phyloP scores from a whole-genome alignment of 805 yeast genomes.

The Kodamaea leandrae region DNA sequence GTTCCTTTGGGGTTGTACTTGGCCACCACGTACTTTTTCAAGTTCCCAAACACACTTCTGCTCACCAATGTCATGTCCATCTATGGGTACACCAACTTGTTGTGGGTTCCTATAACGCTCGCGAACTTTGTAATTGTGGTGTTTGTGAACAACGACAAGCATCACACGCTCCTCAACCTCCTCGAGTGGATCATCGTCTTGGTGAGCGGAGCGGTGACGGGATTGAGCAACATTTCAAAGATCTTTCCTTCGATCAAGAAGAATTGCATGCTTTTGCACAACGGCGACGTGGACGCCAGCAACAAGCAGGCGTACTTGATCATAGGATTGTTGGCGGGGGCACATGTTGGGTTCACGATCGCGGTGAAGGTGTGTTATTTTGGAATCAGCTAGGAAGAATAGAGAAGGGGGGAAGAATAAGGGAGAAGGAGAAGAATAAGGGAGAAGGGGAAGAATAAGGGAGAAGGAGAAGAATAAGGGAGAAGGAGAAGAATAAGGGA shows the following conservation, averaged over 20 bases:
- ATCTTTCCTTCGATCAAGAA: slow-evolving; percentile 36
- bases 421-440: not conserved
- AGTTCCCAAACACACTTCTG: slow-evolving; percentile 48
- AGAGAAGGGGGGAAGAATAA: not conserved
- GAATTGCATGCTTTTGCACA: slow-evolving; percentile 31
- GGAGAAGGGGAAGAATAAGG: too few relatives aligned
- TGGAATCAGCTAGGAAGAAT: slow-evolving; percentile 5
- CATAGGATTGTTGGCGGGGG: slow-evolving; percentile 40
- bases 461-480: too few relatives aligned
- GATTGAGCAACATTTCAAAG: slow-evolving; percentile 51
- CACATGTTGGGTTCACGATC: slow-evolving; percentile 58
- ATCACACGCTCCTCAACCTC: slow-evolving; percentile 40
- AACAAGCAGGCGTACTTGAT: slow-evolving; percentile 35
- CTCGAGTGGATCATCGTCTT: slow-evolving; percentile 65
- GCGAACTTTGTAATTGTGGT: slow-evolving; percentile 57
- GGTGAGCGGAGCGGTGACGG: slow-evolving; percentile 60
- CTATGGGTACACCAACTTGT: slow-evolving; percentile 79
- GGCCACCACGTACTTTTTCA: slow-evolving; percentile 50
- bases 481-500: too few relatives aligned
- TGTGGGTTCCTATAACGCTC: slow-evolving; percentile 83
- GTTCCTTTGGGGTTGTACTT: slow-evolving; percentile 60
- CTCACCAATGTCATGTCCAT: slow-evolving; percentile 64
- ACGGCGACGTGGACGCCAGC: slow-evolving; percentile 29
- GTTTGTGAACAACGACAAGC: slow-evolving; percentile 36
- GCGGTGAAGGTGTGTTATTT: slow-evolving; percentile 68